Percentiles rank a stretch among this genome's conserved stretches.
Conservation (phyloP, 2,329 filamentous ascomycete genomes). For the Colletotrichum sp. region DNA sequence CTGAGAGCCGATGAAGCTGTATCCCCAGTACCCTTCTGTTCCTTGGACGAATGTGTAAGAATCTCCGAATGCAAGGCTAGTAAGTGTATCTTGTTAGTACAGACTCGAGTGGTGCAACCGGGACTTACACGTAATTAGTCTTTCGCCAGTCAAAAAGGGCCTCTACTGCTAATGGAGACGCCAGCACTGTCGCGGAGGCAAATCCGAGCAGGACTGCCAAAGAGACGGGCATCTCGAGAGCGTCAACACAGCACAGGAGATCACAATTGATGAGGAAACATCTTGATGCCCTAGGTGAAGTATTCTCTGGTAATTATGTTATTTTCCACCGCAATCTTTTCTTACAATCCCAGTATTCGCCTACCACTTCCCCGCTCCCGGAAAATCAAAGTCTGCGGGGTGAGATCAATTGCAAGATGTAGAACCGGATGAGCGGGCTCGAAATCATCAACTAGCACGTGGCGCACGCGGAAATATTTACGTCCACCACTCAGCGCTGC, state of each 20-base stretch:
- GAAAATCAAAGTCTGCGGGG: not conserved
- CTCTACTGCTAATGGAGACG: not conserved
- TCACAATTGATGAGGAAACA: not conserved
- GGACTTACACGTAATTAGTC: conserved; percentile 26
- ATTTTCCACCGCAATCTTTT: not conserved
- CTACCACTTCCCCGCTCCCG: not conserved
- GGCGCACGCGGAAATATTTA: not conserved
- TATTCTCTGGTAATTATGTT: not conserved
- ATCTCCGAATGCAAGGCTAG: conserved; percentile 52
- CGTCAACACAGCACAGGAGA: not conserved
- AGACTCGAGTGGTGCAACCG: accelerated
- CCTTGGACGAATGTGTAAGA: conserved; percentile 61
- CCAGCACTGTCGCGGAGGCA: not conserved
- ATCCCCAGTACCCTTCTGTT: conserved; percentile 53
- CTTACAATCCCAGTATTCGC: accelerated
- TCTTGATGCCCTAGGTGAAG: accelerated
- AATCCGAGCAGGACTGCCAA: not conserved
- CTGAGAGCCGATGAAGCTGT: conserved; percentile 59
- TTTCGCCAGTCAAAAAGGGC: conserved; percentile 24
- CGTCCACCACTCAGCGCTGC: not conserved
- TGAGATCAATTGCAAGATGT: not conserved
- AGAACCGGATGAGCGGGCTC: not conserved
- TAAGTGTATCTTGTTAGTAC: not conserved
- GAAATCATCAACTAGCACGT: not conserved
- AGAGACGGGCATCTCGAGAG: not conserved